phyloP scores from a whole-genome alignment of 2,329 filamentous ascomycete genomes.

The Teratosphaeria nubilosa region DNA sequence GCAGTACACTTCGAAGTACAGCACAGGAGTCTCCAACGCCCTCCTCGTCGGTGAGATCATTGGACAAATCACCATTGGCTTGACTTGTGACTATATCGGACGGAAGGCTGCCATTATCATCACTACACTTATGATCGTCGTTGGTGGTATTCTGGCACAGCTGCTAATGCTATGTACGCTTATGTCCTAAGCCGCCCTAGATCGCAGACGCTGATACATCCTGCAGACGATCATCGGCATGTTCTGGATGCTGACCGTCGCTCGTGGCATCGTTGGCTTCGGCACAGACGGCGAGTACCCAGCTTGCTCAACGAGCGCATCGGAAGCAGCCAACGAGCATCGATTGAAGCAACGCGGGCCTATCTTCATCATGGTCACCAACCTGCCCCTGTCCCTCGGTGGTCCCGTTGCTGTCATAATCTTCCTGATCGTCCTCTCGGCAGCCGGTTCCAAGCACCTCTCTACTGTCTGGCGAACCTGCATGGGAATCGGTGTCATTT shows the following conservation, averaged over 20 bases:
- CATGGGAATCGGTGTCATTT: slow-evolving; percentile 36
- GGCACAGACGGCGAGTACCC: slow-evolving; percentile 39
- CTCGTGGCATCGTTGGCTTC: slow-evolving; percentile 38
- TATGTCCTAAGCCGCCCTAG: neutral
- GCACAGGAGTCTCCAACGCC: slow-evolving; percentile 14
- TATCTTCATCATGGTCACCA: slow-evolving; percentile 19
- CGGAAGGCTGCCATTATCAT: slow-evolving; percentile 37
- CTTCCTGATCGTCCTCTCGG: slow-evolving; percentile 31
- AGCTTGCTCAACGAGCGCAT: slow-evolving; percentile 37
- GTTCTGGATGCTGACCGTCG: slow-evolving; percentile 45
- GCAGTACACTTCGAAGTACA: slow-evolving; percentile 8
- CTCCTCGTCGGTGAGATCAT: slow-evolving; percentile 34
- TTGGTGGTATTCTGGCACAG: slow-evolving; percentile 37
- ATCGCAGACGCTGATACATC: neutral
- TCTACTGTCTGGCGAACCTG: slow-evolving; percentile 32
- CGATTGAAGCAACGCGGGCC: slow-evolving; percentile 21
- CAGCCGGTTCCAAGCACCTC: slow-evolving; percentile 24
- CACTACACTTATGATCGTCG: slow-evolving; percentile 37
- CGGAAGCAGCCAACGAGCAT: slow-evolving; percentile 41
- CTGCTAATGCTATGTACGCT: slow-evolving; percentile 8
- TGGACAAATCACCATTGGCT: slow-evolving; percentile 19
- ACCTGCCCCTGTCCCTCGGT: slow-evolving; percentile 15
- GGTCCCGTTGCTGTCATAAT: slow-evolving; percentile 14
- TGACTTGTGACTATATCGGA: slow-evolving; percentile 36
- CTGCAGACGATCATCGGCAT: slow-evolving; percentile 21